Evolutionary conservation across 2,329 filamentous ascomycete species (phyloP).

Genomic region (Xylaria arbuscula): DNA sequence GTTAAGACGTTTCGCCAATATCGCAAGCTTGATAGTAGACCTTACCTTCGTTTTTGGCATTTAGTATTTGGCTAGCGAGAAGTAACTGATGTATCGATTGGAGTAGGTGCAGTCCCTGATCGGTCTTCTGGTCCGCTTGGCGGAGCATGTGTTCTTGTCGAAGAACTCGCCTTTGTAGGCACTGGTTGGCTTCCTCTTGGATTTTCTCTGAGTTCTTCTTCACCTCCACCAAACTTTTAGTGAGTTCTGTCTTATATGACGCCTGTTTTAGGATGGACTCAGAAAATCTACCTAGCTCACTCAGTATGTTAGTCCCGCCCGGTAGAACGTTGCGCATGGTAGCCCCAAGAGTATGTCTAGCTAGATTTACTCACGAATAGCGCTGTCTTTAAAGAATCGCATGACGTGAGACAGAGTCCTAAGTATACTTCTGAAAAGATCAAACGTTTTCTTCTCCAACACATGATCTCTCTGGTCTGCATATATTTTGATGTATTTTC

Average conservation of each 20-base stretch:
- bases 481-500: neutral
- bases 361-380: neutral
- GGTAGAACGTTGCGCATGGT: neutral
- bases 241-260: neutral
- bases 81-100: neutral
- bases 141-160: neutral
- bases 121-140: neutral
- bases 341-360: neutral
- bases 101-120: neutral
- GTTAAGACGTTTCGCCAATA: neutral
- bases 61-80: neutral
- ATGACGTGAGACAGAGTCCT: neutral
- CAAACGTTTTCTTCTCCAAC: neutral
- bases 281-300: neutral
- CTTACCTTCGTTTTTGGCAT: neutral
- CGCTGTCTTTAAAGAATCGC: neutral
- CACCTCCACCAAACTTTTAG: neutral
- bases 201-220: neutral
- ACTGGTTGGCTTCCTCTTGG: neutral
- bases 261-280: neutral
- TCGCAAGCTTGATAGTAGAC: neutral
- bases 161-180: neutral
- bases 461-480: neutral
- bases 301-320: neutral
- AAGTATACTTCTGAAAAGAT: neutral